Evolutionary conservation across 257 asterid species (phyloP).

Genomic region (Fraxinus americana): DNA sequence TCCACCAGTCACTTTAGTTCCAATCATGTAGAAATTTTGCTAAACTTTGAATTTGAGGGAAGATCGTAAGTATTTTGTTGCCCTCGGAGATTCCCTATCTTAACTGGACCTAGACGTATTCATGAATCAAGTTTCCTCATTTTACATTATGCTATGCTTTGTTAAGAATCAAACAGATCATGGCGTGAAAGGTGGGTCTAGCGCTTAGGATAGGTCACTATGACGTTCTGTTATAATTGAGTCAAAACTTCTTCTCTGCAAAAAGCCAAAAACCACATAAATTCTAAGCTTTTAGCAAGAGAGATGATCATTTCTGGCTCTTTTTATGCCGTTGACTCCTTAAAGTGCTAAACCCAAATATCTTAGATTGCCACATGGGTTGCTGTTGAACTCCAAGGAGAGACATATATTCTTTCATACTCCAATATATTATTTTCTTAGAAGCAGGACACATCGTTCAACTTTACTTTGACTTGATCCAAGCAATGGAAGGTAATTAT

Average conservation of each 20-base stretch:
- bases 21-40: neutral
- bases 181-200: neutral
- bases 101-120: neutral
- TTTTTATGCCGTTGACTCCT: conserved; percentile 8
- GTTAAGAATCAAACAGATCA: neutral
- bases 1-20: neutral
- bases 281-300: neutral
- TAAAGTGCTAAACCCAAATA: neutral
- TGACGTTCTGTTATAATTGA: neutral
- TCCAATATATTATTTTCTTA: neutral
- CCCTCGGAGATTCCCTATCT: neutral
- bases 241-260: neutral
- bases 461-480: conserved; percentile 18
- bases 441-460: conserved; percentile 8
- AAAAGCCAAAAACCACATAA: neutral
- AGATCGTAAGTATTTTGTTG: conserved; percentile 4
- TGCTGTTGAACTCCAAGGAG: conserved; percentile 9
- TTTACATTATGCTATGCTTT: neutral
- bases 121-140: neutral
- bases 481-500: neutral
- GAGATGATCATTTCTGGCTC: neutral
- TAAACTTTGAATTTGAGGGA: neutral
- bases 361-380: neutral
- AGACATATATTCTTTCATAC: neutral
- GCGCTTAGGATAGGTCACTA: neutral